These are phyloP conservation scores for Populus hybrid DNA, from an alignment of 441 rosid genomes.

Conservation along the genomic window DNA sequence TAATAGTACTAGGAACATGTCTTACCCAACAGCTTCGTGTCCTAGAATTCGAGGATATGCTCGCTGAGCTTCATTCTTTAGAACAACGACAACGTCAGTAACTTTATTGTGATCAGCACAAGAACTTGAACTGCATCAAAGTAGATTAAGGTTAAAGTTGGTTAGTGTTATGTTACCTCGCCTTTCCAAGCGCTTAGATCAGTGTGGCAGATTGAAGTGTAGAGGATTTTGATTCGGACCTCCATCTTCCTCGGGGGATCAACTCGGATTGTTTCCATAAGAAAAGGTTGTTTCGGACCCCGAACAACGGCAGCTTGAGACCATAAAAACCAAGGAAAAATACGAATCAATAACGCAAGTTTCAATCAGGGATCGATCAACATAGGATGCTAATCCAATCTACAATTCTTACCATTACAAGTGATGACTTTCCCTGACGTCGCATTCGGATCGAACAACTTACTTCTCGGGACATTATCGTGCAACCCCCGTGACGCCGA, in stretches of 20 bases:
- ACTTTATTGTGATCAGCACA: background rate
- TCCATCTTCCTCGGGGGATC: slow-evolving; percentile 35
- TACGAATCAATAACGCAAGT: background rate
- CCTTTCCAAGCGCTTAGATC: slow-evolving; percentile 44
- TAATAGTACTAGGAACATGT: background rate
- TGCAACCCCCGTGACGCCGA: background rate
- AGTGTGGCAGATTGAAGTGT: slow-evolving; percentile 35
- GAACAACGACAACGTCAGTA: background rate
- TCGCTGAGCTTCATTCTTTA: slow-evolving; percentile 37
- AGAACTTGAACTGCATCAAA: background rate
- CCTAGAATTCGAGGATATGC: slow-evolving; percentile 45
- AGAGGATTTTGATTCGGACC: slow-evolving; percentile 34
- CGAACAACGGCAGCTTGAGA: slow-evolving; percentile 31
- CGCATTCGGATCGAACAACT: slow-evolving; percentile 11
- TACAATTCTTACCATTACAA: slow-evolving; percentile 32
- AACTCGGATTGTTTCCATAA: slow-evolving; percentile 32
- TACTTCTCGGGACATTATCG: background rate
- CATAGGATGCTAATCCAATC: too few relatives aligned
- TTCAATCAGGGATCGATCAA: background rate
- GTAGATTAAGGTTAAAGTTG: background rate
- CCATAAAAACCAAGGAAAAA: background rate
- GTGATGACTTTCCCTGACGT: slow-evolving; percentile 32
- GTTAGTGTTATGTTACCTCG: slow-evolving; percentile 22
- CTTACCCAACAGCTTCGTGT: slow-evolving; percentile 50
- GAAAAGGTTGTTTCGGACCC: slow-evolving; percentile 38